Evolutionary conservation across 306 rosid species (phyloP).

Genomic region (Bauhinia variegata): DNA sequence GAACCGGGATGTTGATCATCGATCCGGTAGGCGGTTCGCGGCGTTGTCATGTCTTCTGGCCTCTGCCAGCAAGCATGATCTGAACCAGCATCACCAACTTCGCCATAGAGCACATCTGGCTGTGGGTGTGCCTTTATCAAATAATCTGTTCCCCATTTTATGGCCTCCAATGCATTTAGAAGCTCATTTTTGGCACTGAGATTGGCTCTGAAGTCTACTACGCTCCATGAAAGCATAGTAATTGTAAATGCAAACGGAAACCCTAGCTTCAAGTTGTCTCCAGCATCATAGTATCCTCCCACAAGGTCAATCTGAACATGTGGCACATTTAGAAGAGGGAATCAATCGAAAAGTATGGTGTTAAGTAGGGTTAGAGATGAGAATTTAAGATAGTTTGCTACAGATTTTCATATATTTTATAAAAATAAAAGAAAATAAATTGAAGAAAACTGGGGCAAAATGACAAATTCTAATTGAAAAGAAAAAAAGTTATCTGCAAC

Average conservation of each 20-base stretch:
- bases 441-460: too few species aligned
- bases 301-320: slow-evolving; percentile 44
- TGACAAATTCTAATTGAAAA: too few species aligned
- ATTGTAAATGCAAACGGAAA: slow-evolving; percentile 71
- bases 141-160: slow-evolving; percentile 74
- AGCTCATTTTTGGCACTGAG: slow-evolving; percentile 34
- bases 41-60: slow-evolving; percentile 72
- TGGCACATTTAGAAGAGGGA: too few species aligned
- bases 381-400: too few species aligned
- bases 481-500: too few species aligned
- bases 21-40: slow-evolving; percentile 36
- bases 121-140: slow-evolving; percentile 58
- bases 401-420: too few species aligned
- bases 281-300: slow-evolving; percentile 84
- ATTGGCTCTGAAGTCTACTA: slow-evolving; percentile 47
- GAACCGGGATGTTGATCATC: slow-evolving; percentile 57
- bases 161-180: slow-evolving; percentile 47
- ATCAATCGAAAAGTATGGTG: too few species aligned
- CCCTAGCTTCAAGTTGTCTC: slow-evolving; percentile 65
- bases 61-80: slow-evolving; percentile 72
- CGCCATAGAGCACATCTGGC: slow-evolving; percentile 45
- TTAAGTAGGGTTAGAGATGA: too few species aligned
- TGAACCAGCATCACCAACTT: slow-evolving; percentile 57
- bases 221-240: slow-evolving; percentile 76
- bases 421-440: too few species aligned